Conservation (phyloP, 371 early-diverging fungal species). For the Mortierella sp. region DNA sequence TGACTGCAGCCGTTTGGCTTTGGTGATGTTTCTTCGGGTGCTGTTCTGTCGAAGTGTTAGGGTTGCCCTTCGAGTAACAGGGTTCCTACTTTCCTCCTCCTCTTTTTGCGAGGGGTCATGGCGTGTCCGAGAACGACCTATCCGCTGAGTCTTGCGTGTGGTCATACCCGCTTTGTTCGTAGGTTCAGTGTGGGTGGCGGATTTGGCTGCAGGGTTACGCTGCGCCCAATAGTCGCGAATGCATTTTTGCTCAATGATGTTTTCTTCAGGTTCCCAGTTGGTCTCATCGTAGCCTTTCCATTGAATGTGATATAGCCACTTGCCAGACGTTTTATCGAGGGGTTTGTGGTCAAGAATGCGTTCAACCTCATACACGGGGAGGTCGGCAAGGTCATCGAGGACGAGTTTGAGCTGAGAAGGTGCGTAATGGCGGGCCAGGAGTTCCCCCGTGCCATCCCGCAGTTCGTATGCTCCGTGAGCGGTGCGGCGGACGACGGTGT, state of each 20-base stretch:
- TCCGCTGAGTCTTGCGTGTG: too few species aligned
- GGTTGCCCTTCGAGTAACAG: too few species aligned
- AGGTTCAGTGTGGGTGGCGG: too few species aligned
- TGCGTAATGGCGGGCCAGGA: constrained; percentile 7
- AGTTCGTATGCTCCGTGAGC: constrained; percentile 15
- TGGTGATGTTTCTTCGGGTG: too few species aligned
- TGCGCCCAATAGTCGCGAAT: constrained; percentile 23
- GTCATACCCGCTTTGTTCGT: too few species aligned
- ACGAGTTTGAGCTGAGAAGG: constrained; percentile 29
- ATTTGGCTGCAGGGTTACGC: too few species aligned
- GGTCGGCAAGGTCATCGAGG: constrained; percentile 6
- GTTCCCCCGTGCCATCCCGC: constrained; percentile 11
- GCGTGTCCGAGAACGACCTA: too few species aligned
- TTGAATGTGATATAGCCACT: constrained; percentile 15
- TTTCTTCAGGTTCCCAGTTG: constrained; percentile 21
- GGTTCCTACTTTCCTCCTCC: too few species aligned
- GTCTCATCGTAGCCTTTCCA: constrained; percentile 30
- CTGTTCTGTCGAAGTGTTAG: too few species aligned
- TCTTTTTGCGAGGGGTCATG: too few species aligned
- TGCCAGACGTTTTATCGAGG: neutral
- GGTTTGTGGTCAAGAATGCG: constrained; percentile 19
- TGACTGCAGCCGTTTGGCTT: too few species aligned
- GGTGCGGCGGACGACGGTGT: constrained; percentile 12
- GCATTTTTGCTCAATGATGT: constrained; percentile 22
- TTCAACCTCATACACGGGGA: constrained; percentile 13